Evolutionary conservation across 129 eudicot species (phyloP).

Genomic region (Pulicaria dysenterica): DNA sequence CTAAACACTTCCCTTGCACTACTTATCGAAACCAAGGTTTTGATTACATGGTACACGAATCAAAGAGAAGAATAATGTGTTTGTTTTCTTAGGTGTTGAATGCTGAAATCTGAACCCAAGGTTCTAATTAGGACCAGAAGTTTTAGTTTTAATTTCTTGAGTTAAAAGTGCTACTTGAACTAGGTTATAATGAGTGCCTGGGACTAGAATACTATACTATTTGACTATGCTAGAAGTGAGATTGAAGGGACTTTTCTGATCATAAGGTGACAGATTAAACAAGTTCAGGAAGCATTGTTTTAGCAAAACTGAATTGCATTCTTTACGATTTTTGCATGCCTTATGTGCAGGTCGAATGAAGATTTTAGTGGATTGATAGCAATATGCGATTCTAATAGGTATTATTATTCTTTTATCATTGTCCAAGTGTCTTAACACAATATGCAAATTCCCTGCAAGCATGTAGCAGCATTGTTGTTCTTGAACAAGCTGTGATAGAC

Average conservation of each 20-base stretch:
- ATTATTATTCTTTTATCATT: conserved; percentile 25
- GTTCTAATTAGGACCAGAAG: background rate
- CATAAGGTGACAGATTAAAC: background rate
- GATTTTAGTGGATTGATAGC: conserved; percentile 53
- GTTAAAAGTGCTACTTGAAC: conserved; percentile 5
- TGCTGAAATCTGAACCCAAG: background rate
- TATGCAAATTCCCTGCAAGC: conserved; percentile 17
- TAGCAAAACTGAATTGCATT: conserved; percentile 15
- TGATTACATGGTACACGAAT: background rate
- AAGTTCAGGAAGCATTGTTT: background rate
- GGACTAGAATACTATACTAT: conserved; percentile 4
- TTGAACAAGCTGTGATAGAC: conserved; percentile 24
- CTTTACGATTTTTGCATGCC: conserved; percentile 37
- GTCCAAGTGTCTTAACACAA: background rate
- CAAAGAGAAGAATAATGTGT: conserved; percentile 1
- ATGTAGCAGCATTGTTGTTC: conserved; percentile 11
- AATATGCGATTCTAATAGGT: conserved; percentile 46
- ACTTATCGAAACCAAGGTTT: background rate
- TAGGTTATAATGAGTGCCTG: background rate
- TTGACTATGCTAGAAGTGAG: no score
- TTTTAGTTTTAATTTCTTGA: conserved; percentile 1
- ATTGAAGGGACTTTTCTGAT: no score
- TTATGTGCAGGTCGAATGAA: conserved; percentile 57
- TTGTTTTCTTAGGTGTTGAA: background rate
- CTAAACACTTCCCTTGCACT: conserved; percentile 7